phyloP scores from a whole-genome alignment of 1,139 yeast species.

The Arxiozyma slooffiae region DNA sequence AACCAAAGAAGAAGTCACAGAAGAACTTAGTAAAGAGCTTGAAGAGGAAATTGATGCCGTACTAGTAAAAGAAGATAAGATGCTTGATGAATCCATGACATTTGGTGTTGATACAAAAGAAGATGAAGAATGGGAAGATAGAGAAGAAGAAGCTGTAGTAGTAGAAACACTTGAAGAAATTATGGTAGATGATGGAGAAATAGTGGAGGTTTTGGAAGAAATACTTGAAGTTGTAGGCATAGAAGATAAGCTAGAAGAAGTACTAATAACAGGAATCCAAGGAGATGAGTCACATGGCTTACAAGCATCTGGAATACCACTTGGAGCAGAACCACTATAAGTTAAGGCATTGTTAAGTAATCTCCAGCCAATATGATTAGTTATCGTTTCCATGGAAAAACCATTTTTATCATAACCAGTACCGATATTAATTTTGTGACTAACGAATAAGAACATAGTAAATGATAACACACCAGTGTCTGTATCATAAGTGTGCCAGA shows the following conservation, averaged over 20 bases:
- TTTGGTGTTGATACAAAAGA: too few relatives aligned
- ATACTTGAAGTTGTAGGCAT: not conserved
- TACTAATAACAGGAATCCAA: slow-evolving; percentile 8
- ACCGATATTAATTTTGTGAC: slow-evolving; percentile 11
- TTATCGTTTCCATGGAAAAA: slow-evolving; percentile 7
- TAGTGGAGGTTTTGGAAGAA: too few relatives aligned
- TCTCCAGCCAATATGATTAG: slow-evolving; percentile 6
- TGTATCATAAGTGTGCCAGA: slow-evolving; percentile 7
- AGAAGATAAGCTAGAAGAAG: not conserved
- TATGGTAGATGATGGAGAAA: too few relatives aligned
- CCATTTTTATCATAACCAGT: slow-evolving; percentile 9
- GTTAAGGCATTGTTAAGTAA: slow-evolving; percentile 9
- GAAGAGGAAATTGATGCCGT: too few relatives aligned
- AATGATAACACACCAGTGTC: slow-evolving; percentile 12
- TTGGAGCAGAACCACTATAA: slow-evolving; percentile 10
- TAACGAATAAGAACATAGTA: slow-evolving; percentile 5
- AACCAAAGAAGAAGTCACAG: not conserved
- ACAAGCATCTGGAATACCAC: slow-evolving; percentile 7
- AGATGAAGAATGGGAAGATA: too few relatives aligned
- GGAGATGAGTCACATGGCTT: slow-evolving; percentile 9
- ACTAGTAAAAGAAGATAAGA: too few relatives aligned
- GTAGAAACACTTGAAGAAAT: too few relatives aligned
- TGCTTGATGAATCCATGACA: too few relatives aligned
- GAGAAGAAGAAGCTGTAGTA: too few relatives aligned
- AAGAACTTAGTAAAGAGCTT: too few relatives aligned